Evolutionary conservation across 2,329 filamentous ascomycete genomes (phyloP).

Genomic region (Coniochaeta sp.): DNA sequence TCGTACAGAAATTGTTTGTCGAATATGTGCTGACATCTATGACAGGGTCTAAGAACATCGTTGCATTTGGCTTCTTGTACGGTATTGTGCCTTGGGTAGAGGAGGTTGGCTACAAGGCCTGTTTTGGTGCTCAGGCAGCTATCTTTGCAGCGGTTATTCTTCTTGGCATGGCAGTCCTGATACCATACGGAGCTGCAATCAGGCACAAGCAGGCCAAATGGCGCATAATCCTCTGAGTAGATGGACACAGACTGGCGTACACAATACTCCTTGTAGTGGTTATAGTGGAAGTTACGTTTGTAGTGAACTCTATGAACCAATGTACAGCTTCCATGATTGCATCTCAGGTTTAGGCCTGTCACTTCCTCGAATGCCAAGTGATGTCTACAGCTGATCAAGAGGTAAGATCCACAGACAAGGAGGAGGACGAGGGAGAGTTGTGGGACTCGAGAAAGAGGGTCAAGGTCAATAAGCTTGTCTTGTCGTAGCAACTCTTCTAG

Average conservation of each 20-base stretch:
- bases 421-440: too few relatives aligned
- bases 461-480: too few relatives aligned
- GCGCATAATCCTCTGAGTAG: constrained; percentile 17
- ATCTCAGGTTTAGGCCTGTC: too few relatives aligned
- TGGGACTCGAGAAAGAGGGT: too few relatives aligned
- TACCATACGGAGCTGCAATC: constrained; percentile 17
- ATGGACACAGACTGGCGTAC: neutral
- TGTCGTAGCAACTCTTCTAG: too few relatives aligned
- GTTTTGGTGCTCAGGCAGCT: constrained; percentile 19
- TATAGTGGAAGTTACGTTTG: too few relatives aligned
- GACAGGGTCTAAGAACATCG: constrained; percentile 32
- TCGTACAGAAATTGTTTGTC: neutral
- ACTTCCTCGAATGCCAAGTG: too few relatives aligned
- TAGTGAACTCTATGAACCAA: too few relatives aligned
- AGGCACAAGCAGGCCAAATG: constrained; percentile 19
- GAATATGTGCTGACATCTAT: neutral
- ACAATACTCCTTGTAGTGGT: too few relatives aligned
- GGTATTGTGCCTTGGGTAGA: constrained; percentile 32
- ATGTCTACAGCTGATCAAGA: too few relatives aligned
- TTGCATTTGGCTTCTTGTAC: constrained; percentile 38
- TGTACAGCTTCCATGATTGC: too few relatives aligned
- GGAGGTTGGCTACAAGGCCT: constrained; percentile 17
- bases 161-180: constrained; percentile 16
- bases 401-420: too few relatives aligned
- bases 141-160: constrained; percentile 20